Percentiles rank a stretch among this genome's conserved stretches.
phyloP scores from a whole-genome alignment of 1,139 yeast genomes.

The Saccharomyces hybrid region DNA sequence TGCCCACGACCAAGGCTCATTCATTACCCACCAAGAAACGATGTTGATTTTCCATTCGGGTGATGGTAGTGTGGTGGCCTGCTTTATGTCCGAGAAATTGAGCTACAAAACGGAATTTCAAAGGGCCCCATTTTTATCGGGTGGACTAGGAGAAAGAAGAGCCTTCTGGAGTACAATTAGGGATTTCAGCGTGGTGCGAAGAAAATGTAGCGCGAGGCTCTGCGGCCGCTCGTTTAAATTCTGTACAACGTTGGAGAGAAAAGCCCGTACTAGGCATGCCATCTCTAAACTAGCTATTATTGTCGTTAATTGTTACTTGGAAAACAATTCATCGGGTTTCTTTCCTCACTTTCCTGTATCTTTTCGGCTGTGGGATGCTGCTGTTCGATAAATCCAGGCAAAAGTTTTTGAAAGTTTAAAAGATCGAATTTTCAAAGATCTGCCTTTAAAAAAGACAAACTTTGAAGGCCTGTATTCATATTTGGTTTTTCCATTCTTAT shows the following conservation, averaged over 20 bases:
- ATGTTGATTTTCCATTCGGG: neutral
- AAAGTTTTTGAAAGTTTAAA: neutral
- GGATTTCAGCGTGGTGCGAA: neutral
- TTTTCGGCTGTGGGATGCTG: neutral
- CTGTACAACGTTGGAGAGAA: neutral
- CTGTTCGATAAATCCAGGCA: constrained; percentile 1
- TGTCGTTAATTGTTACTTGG: neutral
- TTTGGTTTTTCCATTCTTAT: neutral
- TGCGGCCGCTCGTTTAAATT: neutral
- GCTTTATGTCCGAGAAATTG: neutral
- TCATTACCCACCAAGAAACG: neutral
- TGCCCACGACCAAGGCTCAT: neutral
- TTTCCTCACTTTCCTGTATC: neutral
- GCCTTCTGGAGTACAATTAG: neutral
- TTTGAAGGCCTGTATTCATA: neutral
- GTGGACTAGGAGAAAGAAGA: neutral
- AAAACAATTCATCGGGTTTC: constrained; percentile 1
- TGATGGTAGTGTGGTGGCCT: neutral
- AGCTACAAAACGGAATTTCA: neutral
- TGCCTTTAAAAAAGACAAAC: neutral
- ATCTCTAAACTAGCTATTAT: neutral
- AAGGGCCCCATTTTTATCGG: constrained; percentile 1
- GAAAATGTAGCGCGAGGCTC: neutral
- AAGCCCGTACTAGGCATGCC: neutral
- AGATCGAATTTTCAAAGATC: neutral